A percentile compares a stretch with the other conserved stretches of the same genome.
These are phyloP conservation scores for Oryza brachyantha DNA, from an alignment of 176 grass and related monocot species.

Conservation along the genomic window DNA sequence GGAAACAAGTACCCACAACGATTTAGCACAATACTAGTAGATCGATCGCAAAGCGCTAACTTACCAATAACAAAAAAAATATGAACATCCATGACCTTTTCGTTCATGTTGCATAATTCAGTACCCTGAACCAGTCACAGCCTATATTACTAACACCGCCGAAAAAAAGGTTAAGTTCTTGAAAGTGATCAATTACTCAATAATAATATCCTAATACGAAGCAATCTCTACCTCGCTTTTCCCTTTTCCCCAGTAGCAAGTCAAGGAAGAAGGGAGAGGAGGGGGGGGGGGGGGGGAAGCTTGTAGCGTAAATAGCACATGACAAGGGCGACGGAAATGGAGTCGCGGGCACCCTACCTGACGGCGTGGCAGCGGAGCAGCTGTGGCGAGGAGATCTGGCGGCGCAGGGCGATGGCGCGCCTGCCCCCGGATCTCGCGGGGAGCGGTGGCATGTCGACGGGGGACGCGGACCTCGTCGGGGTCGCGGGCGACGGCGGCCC, in stretches of 20 bases:
- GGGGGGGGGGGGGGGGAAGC: too few relatives aligned
- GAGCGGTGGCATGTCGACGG: constrained; percentile 27
- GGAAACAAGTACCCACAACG: constrained; percentile 1
- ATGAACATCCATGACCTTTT: constrained; percentile 11
- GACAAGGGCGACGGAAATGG: constrained; percentile 1
- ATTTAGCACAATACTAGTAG: constrained; percentile 19
- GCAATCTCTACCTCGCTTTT: constrained; percentile 20
- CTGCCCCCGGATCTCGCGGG: constrained; percentile 45
- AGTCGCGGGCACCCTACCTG: constrained; percentile 47
- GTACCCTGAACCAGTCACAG: constrained; percentile 1
- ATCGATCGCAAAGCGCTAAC: constrained; percentile 4
- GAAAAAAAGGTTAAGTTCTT: constrained; percentile 12
- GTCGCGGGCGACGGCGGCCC: not conserved
- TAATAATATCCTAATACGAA: constrained; percentile 12
- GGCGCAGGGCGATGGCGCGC: constrained; percentile 43
- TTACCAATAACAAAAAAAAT: not conserved
- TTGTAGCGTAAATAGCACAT: not conserved
- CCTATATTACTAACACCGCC: not conserved
- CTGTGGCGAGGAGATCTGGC: constrained; percentile 63
- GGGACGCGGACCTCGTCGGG: constrained; percentile 23
- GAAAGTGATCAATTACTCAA: not conserved
- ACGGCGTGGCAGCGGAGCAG: constrained; percentile 34
- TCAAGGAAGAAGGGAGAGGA: constrained; percentile 5
- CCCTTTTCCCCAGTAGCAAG: constrained; percentile 47
- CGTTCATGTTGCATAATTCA: not conserved